Evolutionary conservation across 1,284 basidiomycete species (phyloP).

Genomic region (Polyporus tsugae): DNA sequence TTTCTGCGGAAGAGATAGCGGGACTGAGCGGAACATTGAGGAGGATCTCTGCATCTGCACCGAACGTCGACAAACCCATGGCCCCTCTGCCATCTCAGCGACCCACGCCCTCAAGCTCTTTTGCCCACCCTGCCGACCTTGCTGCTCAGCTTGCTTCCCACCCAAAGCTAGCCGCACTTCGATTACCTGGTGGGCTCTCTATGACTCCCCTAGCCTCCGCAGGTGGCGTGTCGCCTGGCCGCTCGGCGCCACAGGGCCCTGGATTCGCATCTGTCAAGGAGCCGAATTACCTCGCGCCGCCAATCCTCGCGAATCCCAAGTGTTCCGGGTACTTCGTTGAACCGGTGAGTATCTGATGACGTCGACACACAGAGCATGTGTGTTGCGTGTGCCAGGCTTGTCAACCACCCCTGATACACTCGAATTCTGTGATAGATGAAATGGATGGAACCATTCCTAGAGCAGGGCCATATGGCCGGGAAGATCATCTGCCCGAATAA

Average conservation of each 20-base stretch:
- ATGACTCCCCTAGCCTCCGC: conserved; percentile 42
- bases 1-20: background rate
- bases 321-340: conserved; percentile 98
- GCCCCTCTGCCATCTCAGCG: conserved; percentile 1
- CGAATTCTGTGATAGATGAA: conserved; percentile 65
- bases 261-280: conserved; percentile 20
- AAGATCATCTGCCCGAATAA: conserved; percentile 93
- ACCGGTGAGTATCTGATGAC: conserved; percentile 65
- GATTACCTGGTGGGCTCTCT: conserved; percentile 43
- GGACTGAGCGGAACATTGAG: background rate
- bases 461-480: conserved; percentile 79
- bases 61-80: background rate
- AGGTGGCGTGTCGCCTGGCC: conserved; percentile 27
- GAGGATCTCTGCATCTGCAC: background rate
- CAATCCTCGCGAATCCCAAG: conserved; percentile 76
- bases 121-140: conserved; percentile 52
- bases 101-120: conserved; percentile 30
- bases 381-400: background rate
- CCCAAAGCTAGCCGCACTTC: conserved; percentile 62
- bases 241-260: conserved; percentile 23
- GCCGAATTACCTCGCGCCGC: conserved; percentile 46
- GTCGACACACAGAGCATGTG: background rate
- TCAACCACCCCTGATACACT: background rate
- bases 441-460: conserved; percentile 92
- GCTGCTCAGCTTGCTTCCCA: conserved; percentile 59